phyloP scores from a whole-genome alignment of 345 rosid species.

The Hypericum perforatum region DNA sequence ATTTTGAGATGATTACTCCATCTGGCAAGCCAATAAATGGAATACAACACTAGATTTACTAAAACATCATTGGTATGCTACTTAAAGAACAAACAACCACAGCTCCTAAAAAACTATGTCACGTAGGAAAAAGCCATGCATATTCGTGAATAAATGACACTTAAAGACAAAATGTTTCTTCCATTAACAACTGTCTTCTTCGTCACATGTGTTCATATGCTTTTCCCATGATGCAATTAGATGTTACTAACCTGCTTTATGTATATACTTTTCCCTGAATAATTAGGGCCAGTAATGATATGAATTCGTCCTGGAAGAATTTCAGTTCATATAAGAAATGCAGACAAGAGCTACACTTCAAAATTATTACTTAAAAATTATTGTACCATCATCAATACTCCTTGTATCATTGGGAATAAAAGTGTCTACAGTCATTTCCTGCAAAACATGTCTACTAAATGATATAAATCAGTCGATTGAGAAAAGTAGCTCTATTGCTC shows the following conservation, averaged over 20 bases:
- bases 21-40: no score
- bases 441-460: slow-evolving; percentile 77
- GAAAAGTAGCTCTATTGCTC: background rate
- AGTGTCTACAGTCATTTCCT: slow-evolving; percentile 95
- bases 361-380: slow-evolving; percentile 9
- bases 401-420: slow-evolving; percentile 89
- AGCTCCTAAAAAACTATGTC: no score
- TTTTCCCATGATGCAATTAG: no score
- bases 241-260: slow-evolving; percentile 61
- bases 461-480: slow-evolving; percentile 1
- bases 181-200: no score
- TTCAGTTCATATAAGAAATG: slow-evolving; percentile 3
- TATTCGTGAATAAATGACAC: no score
- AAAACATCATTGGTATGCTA: no score
- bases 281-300: slow-evolving; percentile 94
- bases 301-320: slow-evolving; percentile 56
- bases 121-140: no score
- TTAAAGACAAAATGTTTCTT: no score
- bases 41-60: no score
- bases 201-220: no score
- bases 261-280: slow-evolving; percentile 94
- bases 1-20: no score
- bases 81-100: no score
- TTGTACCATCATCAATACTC: slow-evolving; percentile 49
- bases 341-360: slow-evolving; percentile 7